These are phyloP conservation scores for Dictyostelium brefeldianum DNA, from an alignment of 78 protist species.

Conservation along the genomic window DNA sequence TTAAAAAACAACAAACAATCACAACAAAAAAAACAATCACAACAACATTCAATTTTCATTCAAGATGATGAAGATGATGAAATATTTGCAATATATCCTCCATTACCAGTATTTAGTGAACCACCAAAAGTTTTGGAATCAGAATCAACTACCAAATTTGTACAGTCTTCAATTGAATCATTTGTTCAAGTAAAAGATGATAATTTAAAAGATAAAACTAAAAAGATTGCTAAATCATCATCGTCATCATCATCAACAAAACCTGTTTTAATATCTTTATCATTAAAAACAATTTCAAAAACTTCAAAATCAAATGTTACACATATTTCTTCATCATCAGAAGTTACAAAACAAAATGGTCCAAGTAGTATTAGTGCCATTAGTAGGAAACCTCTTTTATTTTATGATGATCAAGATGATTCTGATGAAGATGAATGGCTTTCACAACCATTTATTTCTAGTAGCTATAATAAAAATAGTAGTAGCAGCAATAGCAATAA, in stretches of 20 bases:
- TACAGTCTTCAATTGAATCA: background rate
- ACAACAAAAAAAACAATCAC: no score
- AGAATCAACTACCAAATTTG: background rate
- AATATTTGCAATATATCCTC: background rate
- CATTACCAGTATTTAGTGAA: background rate
- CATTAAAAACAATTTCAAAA: background rate
- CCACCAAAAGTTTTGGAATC: background rate
- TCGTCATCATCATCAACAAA: background rate
- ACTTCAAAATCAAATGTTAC: background rate
- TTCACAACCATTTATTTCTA: no score
- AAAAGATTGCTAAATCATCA: background rate
- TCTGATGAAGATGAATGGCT: no score
- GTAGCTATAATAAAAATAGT: no score
- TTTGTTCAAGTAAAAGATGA: background rate
- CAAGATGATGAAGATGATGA: background rate
- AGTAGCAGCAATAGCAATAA: no score
- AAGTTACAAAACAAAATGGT: background rate
- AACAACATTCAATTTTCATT: no score
- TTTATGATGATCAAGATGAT: no score
- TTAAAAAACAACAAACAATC: background rate
- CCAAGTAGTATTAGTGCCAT: no score
- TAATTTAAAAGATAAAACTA: background rate
- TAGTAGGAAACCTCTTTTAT: no score
- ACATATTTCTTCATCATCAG: background rate
- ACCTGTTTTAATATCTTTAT: no score